Base-by-base conservation (phyloP, 2,329 filamentous ascomycete genomes). In the Aspergillus glaucus region DNA sequence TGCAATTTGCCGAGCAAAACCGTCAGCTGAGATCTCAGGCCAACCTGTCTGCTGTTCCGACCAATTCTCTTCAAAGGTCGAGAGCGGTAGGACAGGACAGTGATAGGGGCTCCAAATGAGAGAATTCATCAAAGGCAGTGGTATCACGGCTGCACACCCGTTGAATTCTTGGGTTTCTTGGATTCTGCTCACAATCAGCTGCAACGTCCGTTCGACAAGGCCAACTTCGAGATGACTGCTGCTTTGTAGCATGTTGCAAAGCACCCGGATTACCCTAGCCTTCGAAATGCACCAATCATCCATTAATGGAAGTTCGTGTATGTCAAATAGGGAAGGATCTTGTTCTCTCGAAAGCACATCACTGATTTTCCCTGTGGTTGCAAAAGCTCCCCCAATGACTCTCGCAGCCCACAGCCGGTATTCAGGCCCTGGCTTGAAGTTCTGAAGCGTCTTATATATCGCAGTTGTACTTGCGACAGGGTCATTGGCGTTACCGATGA, bases 351-450 rank as follows among this genome's bases (percentile, higher is more conserved):
- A 43, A 69, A 76, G 47, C 70, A 68, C 58, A 67, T 76, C 54
- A 66, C 70, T 58, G 75, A 83, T 55, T 47, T 81, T 75, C 1
- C 90, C 90, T 24, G 83, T 87, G 14, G 87, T 80, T 36, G 86
- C 84, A 68, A 91, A 97, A 0, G 88, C 85, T 62, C 89, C 81
- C 6, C 94, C 93, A 41, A 97, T 75, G 2, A 91, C 86, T 53
- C 85, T 80, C 3, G 88, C 91, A 41, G 88, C 87, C 94, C 94
- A 98, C 1, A 87, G 73, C 1, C 89, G 73, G 63, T 93, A 96
- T 14, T 82, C 79, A 22, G 79, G 72, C 48, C 83, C 86, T 14
- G 85, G 74, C 1, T 79, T 72, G 34, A 78, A 74, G n/a, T 79
- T 76, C 50, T 80, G 77, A 56, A 89, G 87, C 39, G 87, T 90